A percentile compares a stretch with the other conserved stretches of the same genome.
phyloP scores from a whole-genome alignment of 371 early-diverging fungal genomes.

The Rhizopus arrhizus region DNA sequence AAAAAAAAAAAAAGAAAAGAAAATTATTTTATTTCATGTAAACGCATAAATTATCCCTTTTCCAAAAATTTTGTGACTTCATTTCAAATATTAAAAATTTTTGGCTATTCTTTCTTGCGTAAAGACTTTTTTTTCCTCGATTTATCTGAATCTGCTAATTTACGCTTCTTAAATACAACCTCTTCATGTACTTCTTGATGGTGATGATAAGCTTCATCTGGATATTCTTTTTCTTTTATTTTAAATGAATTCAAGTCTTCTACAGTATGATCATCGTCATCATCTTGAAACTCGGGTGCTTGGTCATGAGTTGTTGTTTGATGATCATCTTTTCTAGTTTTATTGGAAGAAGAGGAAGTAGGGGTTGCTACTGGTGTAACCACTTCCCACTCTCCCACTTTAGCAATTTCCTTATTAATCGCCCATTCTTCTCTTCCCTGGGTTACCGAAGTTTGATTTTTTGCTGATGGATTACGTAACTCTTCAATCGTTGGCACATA shows the following conservation, averaged over 20 bases:
- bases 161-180: constrained; percentile 61
- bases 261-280: constrained; percentile 51
- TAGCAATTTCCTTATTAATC: constrained; percentile 28
- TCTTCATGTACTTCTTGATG: constrained; percentile 18
- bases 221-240: constrained; percentile 59
- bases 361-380: constrained; percentile 21
- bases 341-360: constrained; percentile 4
- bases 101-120: constrained; percentile 26
- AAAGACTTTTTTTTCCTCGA: constrained; percentile 27
- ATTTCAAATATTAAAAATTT: constrained; percentile 17
- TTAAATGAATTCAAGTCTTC: constrained; percentile 57
- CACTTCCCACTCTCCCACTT: constrained; percentile 48
- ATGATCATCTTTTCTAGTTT: constrained; percentile 13
- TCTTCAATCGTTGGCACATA: constrained; percentile 26
- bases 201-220: constrained; percentile 23
- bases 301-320: constrained; percentile 35
- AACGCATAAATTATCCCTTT: not conserved
- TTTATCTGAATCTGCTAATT: constrained; percentile 23
- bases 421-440: constrained; percentile 48
- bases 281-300: constrained; percentile 45
- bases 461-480: constrained; percentile 16
- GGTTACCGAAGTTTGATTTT: not conserved
- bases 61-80: constrained; percentile 25
- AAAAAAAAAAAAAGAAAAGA: constrained; percentile 4
- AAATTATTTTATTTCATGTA: not conserved